Evolutionary conservation across 805 yeast genomes (phyloP).

Genomic region (Yarrowia osloensis): DNA sequence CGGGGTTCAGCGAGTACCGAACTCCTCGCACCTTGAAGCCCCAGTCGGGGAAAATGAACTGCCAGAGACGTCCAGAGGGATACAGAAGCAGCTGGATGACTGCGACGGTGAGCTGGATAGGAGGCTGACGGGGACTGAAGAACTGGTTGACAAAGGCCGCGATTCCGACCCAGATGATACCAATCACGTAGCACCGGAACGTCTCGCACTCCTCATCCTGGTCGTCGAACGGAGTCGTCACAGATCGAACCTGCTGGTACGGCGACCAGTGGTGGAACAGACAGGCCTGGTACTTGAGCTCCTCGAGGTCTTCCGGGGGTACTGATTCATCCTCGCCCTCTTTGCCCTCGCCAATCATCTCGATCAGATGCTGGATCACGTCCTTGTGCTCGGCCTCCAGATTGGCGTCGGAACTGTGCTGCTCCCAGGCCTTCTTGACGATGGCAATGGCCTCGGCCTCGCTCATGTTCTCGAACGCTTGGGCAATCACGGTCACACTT

Average conservation of each 20-base stretch:
- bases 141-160: conserved; percentile 52
- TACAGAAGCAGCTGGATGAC: conserved; percentile 60
- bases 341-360: not conserved
- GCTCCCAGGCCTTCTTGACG: conserved; percentile 45
- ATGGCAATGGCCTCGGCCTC: conserved; percentile 47
- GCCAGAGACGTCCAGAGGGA: conserved; percentile 51
- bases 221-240: conserved; percentile 51
- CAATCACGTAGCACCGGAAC: conserved; percentile 54
- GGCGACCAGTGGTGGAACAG: conserved; percentile 45
- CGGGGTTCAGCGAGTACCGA: conserved; percentile 55
- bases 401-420: conserved; percentile 53
- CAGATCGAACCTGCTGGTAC: conserved; percentile 59
- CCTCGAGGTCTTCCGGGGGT: conserved; percentile 32
- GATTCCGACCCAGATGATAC: conserved; percentile 54
- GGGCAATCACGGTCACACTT: conserved; percentile 45
- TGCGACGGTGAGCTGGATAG: conserved; percentile 50
- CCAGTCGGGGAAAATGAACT: conserved; percentile 39
- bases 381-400: conserved; percentile 46
- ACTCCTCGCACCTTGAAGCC: conserved; percentile 46
- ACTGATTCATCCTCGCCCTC: not conserved
- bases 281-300: conserved; percentile 45
- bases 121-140: conserved; percentile 55
- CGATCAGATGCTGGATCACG: not conserved
- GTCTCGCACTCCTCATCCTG: conserved; percentile 52
- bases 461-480: conserved; percentile 44